Evolutionary conservation across 768 basidiomycete species (phyloP).

Genomic region (Serendipita sp.): DNA sequence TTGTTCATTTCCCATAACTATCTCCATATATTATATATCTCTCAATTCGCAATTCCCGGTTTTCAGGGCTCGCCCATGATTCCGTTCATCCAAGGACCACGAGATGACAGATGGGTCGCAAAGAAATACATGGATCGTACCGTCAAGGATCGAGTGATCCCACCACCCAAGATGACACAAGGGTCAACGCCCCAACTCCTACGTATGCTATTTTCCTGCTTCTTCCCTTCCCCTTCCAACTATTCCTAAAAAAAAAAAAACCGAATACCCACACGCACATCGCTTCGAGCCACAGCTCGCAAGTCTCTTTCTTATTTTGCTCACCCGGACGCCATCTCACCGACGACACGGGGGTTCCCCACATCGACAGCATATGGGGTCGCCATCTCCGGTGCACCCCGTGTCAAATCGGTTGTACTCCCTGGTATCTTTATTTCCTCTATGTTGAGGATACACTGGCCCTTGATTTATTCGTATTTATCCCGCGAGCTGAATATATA

Average conservation of each 20-base stretch:
- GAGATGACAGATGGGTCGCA: neutral
- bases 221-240: neutral
- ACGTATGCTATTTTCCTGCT: slow-evolving; percentile 4
- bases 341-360: too few species aligned
- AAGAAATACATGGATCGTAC: neutral
- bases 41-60: neutral
- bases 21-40: neutral
- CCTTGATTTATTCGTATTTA: too few species aligned
- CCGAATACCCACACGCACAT: too few species aligned
- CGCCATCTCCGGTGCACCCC: too few species aligned
- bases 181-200: neutral
- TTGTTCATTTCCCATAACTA: too few species aligned
- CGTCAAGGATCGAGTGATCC: neutral
- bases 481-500: too few species aligned
- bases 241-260: neutral
- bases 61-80: neutral
- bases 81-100: neutral
- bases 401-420: too few species aligned
- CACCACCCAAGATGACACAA: neutral
- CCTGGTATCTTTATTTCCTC: too few species aligned
- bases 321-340: too few species aligned
- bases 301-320: neutral
- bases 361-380: too few species aligned
- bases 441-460: too few species aligned
- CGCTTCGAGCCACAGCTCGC: too few species aligned